Base-by-base conservation (phyloP, 805 yeast species). In the Danielozyma ontarioensis region DNA sequence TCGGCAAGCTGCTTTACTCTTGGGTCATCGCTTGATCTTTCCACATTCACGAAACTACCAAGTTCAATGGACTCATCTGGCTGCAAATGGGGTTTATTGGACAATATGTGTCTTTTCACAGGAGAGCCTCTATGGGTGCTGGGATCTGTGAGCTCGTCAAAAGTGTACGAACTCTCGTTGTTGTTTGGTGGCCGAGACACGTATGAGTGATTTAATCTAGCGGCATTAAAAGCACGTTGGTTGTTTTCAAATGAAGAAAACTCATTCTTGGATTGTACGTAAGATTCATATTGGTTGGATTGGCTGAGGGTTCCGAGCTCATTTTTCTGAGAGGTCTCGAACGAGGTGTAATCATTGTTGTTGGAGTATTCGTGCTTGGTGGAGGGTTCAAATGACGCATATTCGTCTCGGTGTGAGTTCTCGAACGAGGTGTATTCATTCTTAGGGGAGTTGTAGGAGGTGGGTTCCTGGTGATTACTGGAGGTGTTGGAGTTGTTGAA, bases 91-190 rank as follows among this genome's bases (percentile, higher is more conserved):
- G n/a, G n/a, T n/a, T n/a, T n/a, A n/a, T n/a, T n/a, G n/a, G n/a
- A n/a, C n/a, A n/a, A n/a, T n/a, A n/a, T n/a, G 22, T 6, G 6
- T 10, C 10, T 19, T 10, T 10, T 13, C 17, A 12, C 11, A 19
- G 14, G 14, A 15, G 7, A 11, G 11, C 11, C 5, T 31, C 31
- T n/a, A n/a, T n/a, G n/a, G 8, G 8, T 6, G 8, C 8, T 6
- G 22, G 22, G 14, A 8, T 50, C 50, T 1, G 52, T 40, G 13
- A 39, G 27, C 26, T 57, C 63, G 31, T 62, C 68, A 41, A 50
- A 59, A 2, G 69, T 63, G 33, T 56, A 63, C 4, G 59, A 50
- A 19, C 57, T 52, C 11, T 25, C 40, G 8, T 19, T 19, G 15
- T 6, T 23, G n/a, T n/a, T n/a, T n/a, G n/a, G n/a, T n/a, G n/a